Evolutionary conservation across 805 yeast species (phyloP).

Genomic region (Lachancea nothofagi): DNA sequence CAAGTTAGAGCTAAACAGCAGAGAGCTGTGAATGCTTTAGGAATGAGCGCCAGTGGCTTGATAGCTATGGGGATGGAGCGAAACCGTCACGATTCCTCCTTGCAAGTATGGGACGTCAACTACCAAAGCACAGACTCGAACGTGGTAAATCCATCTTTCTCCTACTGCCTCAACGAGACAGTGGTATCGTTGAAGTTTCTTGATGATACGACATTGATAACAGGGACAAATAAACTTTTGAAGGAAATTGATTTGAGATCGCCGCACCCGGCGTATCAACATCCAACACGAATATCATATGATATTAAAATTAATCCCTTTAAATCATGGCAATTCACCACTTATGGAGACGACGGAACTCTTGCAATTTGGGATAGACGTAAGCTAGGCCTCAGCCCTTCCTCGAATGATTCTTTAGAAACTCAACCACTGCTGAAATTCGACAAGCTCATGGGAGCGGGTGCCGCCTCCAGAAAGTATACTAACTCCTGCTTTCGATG

Average conservation of each 20-base stretch:
- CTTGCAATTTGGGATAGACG: slow-evolving; percentile 79
- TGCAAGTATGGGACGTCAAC: slow-evolving; percentile 75
- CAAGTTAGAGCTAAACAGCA: slow-evolving; percentile 54
- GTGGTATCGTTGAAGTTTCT: slow-evolving; percentile 63
- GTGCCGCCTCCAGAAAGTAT: slow-evolving; percentile 55
- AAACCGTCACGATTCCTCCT: slow-evolving; percentile 66
- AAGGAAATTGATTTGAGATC: slow-evolving; percentile 72
- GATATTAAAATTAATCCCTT: slow-evolving; percentile 67
- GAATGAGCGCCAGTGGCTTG: slow-evolving; percentile 59
- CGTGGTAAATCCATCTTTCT: slow-evolving; percentile 47
- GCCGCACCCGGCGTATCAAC: slow-evolving; percentile 60
- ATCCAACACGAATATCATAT: slow-evolving; percentile 67
- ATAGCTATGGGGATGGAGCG: slow-evolving; percentile 78
- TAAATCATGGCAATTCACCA: slow-evolving; percentile 60
- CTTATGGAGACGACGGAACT: slow-evolving; percentile 79
- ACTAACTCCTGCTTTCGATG: slow-evolving; percentile 63
- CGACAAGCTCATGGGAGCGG: slow-evolving; percentile 48
- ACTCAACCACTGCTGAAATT: slow-evolving; percentile 58
- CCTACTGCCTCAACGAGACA: slow-evolving; percentile 68
- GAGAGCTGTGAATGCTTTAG: slow-evolving; percentile 68
- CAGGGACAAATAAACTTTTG: slow-evolving; percentile 71
- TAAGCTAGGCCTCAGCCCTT: slow-evolving; percentile 37
- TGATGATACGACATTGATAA: slow-evolving; percentile 55
- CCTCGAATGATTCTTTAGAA: slow-evolving; percentile 26
- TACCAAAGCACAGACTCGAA: slow-evolving; percentile 51